phyloP scores from a whole-genome alignment of 1,284 basidiomycete genomes.

The Lignosus rhinocerotis region DNA sequence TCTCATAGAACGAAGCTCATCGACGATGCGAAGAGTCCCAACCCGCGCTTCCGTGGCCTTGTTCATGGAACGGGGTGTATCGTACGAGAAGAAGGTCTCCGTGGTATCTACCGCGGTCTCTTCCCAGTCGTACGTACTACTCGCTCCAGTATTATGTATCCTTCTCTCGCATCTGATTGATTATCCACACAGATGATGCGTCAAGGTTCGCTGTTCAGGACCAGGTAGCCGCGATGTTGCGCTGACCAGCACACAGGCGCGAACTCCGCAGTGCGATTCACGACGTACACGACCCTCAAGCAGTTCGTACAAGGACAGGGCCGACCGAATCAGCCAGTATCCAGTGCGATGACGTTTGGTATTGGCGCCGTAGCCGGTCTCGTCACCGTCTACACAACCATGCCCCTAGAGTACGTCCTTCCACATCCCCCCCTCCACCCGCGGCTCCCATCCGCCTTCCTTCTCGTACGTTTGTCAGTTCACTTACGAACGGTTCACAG shows the following conservation, averaged over 20 bases:
- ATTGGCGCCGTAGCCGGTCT: conserved; percentile 93
- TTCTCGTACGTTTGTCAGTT: not conserved
- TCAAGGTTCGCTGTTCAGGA: conserved; percentile 54
- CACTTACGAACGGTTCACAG: conserved; percentile 40
- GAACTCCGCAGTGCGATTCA: conserved; percentile 96
- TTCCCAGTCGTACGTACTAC: conserved; percentile 83
- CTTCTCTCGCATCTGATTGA: not conserved
- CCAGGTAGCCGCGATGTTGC: not conserved
- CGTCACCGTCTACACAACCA: conserved; percentile 93
- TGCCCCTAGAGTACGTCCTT: conserved; percentile 84
- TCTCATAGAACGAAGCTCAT: conserved; percentile 90
- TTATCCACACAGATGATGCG: conserved; percentile 77
- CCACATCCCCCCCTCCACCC: not conserved
- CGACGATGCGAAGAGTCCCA: conserved; percentile 85
- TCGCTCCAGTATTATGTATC: not conserved
- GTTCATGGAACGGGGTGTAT: conserved; percentile 86
- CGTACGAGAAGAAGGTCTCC: conserved; percentile 80
- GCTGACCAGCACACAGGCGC: conserved; percentile 47
- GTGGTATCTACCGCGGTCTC: conserved; percentile 88
- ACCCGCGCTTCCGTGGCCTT: conserved; percentile 87
- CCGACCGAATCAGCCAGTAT: conserved; percentile 83
- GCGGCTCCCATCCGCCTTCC: not conserved
- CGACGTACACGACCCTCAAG: conserved; percentile 92
- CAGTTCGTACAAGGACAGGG: conserved; percentile 87
- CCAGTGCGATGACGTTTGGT: conserved; percentile 88